Conservation (phyloP, 2,329 filamentous ascomycete genomes). For the Furcasterigmium furcatum region DNA sequence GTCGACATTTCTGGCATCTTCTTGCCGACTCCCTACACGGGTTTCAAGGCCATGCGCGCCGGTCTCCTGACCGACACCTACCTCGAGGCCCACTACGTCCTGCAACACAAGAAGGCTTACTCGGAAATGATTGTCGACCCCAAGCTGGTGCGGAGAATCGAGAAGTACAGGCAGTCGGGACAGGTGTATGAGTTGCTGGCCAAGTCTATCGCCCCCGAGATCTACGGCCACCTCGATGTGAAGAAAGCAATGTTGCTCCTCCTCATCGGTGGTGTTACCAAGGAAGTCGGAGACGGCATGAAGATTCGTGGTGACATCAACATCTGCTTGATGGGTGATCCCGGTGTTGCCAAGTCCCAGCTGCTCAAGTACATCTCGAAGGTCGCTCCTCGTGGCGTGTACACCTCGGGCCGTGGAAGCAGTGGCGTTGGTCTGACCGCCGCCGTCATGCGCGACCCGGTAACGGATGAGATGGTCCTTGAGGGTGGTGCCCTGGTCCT, state of each 20-base stretch:
- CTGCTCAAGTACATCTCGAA: slow-evolving; percentile 98
- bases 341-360: slow-evolving; percentile 98
- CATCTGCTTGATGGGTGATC: slow-evolving; percentile 97
- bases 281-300: slow-evolving; percentile 98
- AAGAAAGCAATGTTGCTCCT: slow-evolving; percentile 97
- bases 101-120: slow-evolving; percentile 98
- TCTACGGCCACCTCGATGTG: slow-evolving; percentile 93
- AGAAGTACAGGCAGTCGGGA: slow-evolving; percentile 78
- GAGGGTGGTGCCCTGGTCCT: slow-evolving; percentile 78
- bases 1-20: slow-evolving; percentile 95
- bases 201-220: slow-evolving; percentile 95
- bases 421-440: slow-evolving; percentile 80
- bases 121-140: slow-evolving; percentile 85
- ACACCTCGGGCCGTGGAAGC: slow-evolving; percentile 77
- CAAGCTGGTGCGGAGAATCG: slow-evolving; percentile 76
- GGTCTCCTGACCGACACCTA: slow-evolving; percentile 97
- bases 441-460: slow-evolving; percentile 79
- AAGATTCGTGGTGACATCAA: slow-evolving; percentile 99
- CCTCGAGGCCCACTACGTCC: slow-evolving; percentile 87
- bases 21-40: slow-evolving; percentile 96
- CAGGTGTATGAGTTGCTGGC: slow-evolving; percentile 95
- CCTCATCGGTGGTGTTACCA: slow-evolving; percentile 92
- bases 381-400: slow-evolving; percentile 88
- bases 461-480: slow-evolving; percentile 81
- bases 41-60: slow-evolving; percentile 94